A percentile compares a stretch with the other conserved stretches of the same genome.
Evolutionary conservation across 345 rosid species (phyloP).

Genomic region (Excoecaria agallocha): DNA sequence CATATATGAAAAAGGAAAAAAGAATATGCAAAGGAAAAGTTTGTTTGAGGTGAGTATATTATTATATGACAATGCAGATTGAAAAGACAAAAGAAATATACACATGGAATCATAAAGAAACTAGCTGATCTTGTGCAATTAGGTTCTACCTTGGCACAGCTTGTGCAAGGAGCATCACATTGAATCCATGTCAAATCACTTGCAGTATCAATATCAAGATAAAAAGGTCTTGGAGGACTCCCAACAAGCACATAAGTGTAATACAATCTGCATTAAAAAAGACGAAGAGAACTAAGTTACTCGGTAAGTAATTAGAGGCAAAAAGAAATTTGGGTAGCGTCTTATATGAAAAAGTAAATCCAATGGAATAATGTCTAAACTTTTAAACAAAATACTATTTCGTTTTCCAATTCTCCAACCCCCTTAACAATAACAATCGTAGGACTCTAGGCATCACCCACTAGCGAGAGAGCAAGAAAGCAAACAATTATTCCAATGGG

Average conservation of each 20-base stretch:
- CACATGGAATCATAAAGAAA: neutral
- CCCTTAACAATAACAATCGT: neutral
- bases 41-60: neutral
- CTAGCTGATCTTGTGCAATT: neutral
- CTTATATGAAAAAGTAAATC: neutral
- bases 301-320: neutral
- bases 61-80: neutral
- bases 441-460: neutral
- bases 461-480: neutral
- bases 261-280: slow-evolving; percentile 51
- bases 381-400: neutral
- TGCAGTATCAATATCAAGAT: slow-evolving; percentile 88
- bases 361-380: neutral
- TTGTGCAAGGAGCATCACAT: slow-evolving; percentile 90
- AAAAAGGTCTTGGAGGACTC: slow-evolving; percentile 57
- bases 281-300: neutral
- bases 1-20: neutral
- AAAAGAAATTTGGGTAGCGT: neutral
- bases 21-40: neutral
- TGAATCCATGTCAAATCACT: slow-evolving; percentile 97
- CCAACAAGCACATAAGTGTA: slow-evolving; percentile 72
- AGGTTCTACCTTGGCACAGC: slow-evolving; percentile 77
- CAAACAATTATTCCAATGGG: neutral
- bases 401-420: neutral
- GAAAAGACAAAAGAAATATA: neutral